phyloP scores from a whole-genome alignment of 345 rosid species.

The Bruguiera parviflora region DNA sequence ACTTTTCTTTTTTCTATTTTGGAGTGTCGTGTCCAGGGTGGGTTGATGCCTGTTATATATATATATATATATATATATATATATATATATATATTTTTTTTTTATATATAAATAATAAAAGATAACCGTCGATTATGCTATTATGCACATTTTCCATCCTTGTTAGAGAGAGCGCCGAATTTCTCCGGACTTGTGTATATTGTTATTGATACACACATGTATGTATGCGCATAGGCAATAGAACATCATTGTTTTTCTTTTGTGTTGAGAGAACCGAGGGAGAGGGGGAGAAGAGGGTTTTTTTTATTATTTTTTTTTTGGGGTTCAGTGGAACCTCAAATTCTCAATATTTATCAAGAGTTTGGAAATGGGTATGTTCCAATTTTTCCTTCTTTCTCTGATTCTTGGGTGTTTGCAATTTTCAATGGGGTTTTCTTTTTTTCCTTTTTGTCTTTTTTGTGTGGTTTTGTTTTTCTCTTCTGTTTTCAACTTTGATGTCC shows the following conservation, averaged over 20 bases:
- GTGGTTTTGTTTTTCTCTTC: too few relatives aligned
- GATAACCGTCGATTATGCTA: not conserved
- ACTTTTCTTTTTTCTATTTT: conserved; percentile 10
- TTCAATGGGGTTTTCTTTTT: too few relatives aligned
- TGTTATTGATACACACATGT: not conserved
- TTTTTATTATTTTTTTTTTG: not conserved
- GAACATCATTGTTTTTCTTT: not conserved
- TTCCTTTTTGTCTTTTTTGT: too few relatives aligned
- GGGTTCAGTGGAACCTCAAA: not conserved
- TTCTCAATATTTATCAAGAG: conserved; percentile 12
- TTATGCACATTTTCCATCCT: not conserved
- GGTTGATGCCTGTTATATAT: conserved; percentile 27
- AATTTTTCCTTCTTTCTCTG: not conserved
- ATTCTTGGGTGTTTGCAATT: not conserved
- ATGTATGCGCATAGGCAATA: not conserved
- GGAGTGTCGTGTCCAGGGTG: conserved; percentile 74
- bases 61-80: too few relatives aligned
- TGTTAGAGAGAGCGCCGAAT: not conserved
- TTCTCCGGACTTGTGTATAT: not conserved
- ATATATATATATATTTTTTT: not conserved
- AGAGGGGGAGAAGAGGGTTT: not conserved
- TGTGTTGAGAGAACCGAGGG: not conserved
- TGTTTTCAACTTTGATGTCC: too few relatives aligned
- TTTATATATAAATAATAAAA: not conserved
- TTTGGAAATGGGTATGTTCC: conserved; percentile 49